Base-by-base conservation (phyloP, 768 basidiomycete species). In the Leucocoprinus birnbaumii region DNA sequence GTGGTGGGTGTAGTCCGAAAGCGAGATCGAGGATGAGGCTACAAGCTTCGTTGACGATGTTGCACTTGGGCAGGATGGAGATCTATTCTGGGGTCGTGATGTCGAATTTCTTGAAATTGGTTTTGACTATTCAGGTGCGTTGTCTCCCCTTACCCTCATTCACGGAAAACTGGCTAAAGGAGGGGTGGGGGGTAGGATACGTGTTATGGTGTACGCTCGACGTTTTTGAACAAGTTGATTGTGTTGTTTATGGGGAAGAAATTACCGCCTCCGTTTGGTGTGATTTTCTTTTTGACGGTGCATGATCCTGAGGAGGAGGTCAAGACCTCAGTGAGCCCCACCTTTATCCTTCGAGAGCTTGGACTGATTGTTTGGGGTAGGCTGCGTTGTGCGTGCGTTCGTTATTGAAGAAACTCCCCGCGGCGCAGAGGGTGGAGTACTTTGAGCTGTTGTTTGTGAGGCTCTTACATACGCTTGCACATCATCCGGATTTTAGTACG, bases 221-320 rank as follows among this genome's bases (percentile, higher is more conserved):
- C 63, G 3, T 95, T 96, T 73, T 67, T 98, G 49, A 79, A 73
- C 22, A 97, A 97, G 68, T 73, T 94, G 2, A 69, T 88, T 10
- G 65, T 75, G 9, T 71, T 91, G 22, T 68, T 94, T n/a, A 78
- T 82, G 43, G 65, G 72, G 2, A 79, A 84, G 34, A 86, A 87
- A 68, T 71, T 94, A 2, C 78, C 84, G 14, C 68, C 86, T 1
- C 78, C 83, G 18, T 95, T 87, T 72, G 92, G 94, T 65, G 74
- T 90, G 43, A 82, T 97, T 54, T 87, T 91, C 4, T 94, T 97
- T 73, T 71, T 99, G 43, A 86, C 90, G 0, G 87, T 94, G 0
- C 87, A 92, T 62, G 97, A 99, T 68, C 95, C 95, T 0, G 96
- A 98, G 58, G 67, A 68, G 21, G 95, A 98, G 56, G 79, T 94